Base-by-base conservation (phyloP, 176 grass and related monocot genomes). In the Tuctoria greenei region DNA sequence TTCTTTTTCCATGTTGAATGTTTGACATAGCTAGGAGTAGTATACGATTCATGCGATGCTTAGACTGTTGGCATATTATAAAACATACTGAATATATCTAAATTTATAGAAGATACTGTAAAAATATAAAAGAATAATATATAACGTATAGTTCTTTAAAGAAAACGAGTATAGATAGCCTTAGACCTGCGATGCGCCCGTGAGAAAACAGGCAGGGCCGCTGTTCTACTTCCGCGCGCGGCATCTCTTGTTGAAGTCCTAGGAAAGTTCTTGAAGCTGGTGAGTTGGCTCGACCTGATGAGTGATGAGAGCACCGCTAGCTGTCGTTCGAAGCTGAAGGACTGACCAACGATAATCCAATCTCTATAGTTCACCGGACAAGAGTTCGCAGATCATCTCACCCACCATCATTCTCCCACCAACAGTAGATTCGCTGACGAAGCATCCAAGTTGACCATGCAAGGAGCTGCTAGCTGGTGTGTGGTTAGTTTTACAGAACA, bases 301-400 rank as follows among this genome's bases (percentile, higher is more conserved):
- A 35, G 36, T 66, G 21, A 18, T 23, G 4, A 28, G 41, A 40
- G 54, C 21, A 42, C 39, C 16, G 21, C 1, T 4, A 7, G 15
- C 21, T 9, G 49, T 16, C 13, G 0, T 5, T 34, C 61, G 37
- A 42, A 55, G 59, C 13, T 45, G 35, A 64, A 65, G n/a, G n/a
- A n/a, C n/a, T 36, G 27, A n/a, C 37, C 15, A 27, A 40, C 23
- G 25, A 59, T 57, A 36, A 23, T 55, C 38, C 37, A 11, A n/a
- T n/a, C n/a, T n/a, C n/a, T 45, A 23, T 51, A 75, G 80, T 38
- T 83, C 70, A 82, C 61, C 62, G 18, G 39, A 69, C n/a, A 10
- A 21, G 7, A 47, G 0, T 0, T 8, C 13, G 10, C 17, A 21
- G n/a, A n/a, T n/a, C 34, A 27, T 49, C 10, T 40, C 9, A 52